Evolutionary conservation across 2,329 filamentous ascomycete species (phyloP).

Genomic region (Botrytis fragariae): DNA sequence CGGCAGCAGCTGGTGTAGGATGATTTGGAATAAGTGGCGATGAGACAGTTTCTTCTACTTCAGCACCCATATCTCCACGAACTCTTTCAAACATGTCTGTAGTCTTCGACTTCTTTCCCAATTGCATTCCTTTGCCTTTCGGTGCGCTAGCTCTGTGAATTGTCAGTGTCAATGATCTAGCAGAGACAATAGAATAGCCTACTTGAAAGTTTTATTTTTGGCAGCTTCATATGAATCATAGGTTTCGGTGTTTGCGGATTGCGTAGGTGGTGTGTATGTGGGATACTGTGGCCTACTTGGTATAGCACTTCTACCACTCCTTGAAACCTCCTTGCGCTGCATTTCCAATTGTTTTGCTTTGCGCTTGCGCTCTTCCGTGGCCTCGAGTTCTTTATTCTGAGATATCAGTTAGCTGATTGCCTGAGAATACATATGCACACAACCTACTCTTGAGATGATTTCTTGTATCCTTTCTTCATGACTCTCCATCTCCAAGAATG

Average conservation of each 20-base stretch:
- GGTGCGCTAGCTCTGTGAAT: slow-evolving; percentile 55
- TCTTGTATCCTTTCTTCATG: slow-evolving; percentile 99
- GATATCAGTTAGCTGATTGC: slow-evolving; percentile 15
- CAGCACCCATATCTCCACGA: slow-evolving; percentile 83
- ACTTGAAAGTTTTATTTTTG: slow-evolving; percentile 93
- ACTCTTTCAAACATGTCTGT: slow-evolving; percentile 97
- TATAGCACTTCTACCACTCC: slow-evolving; percentile 64
- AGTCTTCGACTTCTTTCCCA: slow-evolving; percentile 98
- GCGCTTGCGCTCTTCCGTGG: slow-evolving; percentile 94
- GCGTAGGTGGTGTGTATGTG: slow-evolving; percentile 78
- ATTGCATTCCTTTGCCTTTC: slow-evolving; percentile 97
- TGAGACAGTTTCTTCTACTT: slow-evolving; percentile 66
- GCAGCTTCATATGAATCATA: slow-evolving; percentile 96
- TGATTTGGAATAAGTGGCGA: slow-evolving; percentile 62
- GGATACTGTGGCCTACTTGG: slow-evolving; percentile 81
- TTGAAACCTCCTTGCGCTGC: slow-evolving; percentile 93
- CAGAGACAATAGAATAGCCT: slow-evolving; percentile 39
- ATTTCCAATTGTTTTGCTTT: slow-evolving; percentile 99
- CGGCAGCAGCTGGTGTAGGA: slow-evolving; percentile 50
- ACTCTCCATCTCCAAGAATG: slow-evolving; percentile 98
- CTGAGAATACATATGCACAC: slow-evolving; percentile 3
- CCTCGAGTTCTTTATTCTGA: slow-evolving; percentile 97
- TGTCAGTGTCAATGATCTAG: slow-evolving; percentile 32
- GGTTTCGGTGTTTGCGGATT: slow-evolving; percentile 71
- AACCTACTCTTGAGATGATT: slow-evolving; percentile 80